Base-by-base conservation (phyloP, 2,329 filamentous ascomycete species). In the Cytospora leucostoma region DNA sequence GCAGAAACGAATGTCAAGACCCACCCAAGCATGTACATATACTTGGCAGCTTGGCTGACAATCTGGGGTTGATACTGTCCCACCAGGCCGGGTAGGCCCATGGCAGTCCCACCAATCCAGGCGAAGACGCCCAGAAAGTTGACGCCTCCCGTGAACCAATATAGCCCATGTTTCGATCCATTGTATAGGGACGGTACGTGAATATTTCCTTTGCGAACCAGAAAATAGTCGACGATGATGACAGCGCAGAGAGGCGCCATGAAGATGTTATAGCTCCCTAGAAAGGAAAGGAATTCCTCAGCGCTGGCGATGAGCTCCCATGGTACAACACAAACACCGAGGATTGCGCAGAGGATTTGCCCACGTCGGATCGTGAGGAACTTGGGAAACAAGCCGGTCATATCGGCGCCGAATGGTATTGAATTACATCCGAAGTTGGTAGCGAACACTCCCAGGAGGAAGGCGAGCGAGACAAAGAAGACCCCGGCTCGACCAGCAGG, bases 281-380 rank as follows among this genome's bases (percentile, higher is more conserved):
- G 53, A 63, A 73, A 72, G n/a, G 66, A 67, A 17, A 72, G 50
- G 53, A 73, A 72, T 8, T 56, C 58, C 13, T 57, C 50, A 3
- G 71, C 72, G 7, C 61, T 67, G 21, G 67, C 67, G 12, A 71
- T 58, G 17, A 73, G 61, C 59, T 72, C 63, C 72, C 72, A 74
- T 0, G 72, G 72, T 7, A 70, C 66, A 32, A 73, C 66, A 1
- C 62, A 51, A 7, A 66, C 68, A 21, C 72, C 73, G 10, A 79
- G 67, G 4, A 79, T 52, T n/a, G 73, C 72, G 61, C 76, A 78
- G 13, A 79, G 67, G 8, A 80, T 66, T 67, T 78, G 76, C 8
- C 79, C 79, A 8, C 78, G 70, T 4, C 73, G 70, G 60, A 81
- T 80, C 7, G 73, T 80, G 56, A 81, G 71, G 65, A 75, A 80